Base-by-base conservation (phyloP, 305 asterid genomes). In the Salvia sclarea region DNA sequence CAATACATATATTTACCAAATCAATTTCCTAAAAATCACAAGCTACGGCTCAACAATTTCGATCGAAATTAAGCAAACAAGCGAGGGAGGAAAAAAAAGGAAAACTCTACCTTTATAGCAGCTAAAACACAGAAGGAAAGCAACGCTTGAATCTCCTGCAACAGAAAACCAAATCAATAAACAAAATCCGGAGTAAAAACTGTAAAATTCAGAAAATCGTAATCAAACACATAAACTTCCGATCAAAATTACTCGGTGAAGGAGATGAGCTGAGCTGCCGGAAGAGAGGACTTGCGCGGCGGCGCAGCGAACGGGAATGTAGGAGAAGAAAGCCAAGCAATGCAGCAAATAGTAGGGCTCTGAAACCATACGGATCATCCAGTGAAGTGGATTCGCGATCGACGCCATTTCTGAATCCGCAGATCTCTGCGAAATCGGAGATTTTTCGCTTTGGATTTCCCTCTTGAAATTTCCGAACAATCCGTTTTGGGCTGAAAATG, bases 101-200 rank as follows among this genome's bases (percentile, higher is more conserved):
- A 17, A 20, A 57, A 38, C 6, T 47, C 44, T 66, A 88, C 95
- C 97, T 91, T 91, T 21, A 91, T 73, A 73, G 84, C 85, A 61
- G 78, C 74, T 58, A 89, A 78, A 67, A 84, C 90, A 45, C 75
- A 68, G 70, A 83, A 91, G 2, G 92, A 83, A 61, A 89, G 82
- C 76, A 84, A 44, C 21, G 90, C 95, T 76, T 91, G 98, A 70
- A 89, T 79, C 84, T 91, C 98, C 98, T 87, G 76, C 57, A 73
- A 66, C 70, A 60, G 44, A 52, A 17, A 73, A 31, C 47, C 57
- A 66, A 38, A 45, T 33, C 41, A 41, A 28, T 7, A 3, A 6
- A 31, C 30, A n/a, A 20, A n/a, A 1, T 2, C 4, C 43, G 4
- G 4, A 25, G 4, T 25, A 25, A 25, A 4, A 25, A 25, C 33